Evolutionary conservation across 495 filamentous ascomycete genomes (phyloP), one percentile per base, ranked within the genome.

Genomic region (Xylaria bambusicola): DNA sequence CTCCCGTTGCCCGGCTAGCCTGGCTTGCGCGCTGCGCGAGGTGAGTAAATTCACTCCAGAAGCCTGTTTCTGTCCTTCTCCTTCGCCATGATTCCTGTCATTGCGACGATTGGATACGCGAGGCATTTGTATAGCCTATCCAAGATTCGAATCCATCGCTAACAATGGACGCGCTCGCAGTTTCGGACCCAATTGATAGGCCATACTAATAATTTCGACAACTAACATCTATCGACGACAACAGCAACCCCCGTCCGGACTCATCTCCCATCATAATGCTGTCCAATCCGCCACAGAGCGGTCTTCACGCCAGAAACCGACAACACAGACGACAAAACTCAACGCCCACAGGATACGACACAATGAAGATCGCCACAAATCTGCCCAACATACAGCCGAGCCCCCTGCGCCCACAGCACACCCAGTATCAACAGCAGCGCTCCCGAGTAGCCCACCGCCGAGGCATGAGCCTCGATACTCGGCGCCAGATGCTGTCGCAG

Each of bases 311-410:
- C 65, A 87, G 86, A 74, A 84, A 85, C 68, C 84, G 85, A 71
- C 85, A 84, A 78, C 91, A 96, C 76, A 85, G 90, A 70, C 89
- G 92, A 72, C 91, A 93, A 78, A 87, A 91, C 68, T 96, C 92
- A 66, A 94, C 90, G 67, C 91, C 92, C 57, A 83, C 84, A 58
- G 82, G 80, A 64, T 88, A 88, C 73, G 87, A 90, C 69, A 82
- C 82, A 52, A 77, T 80, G 57, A 87, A 88, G 80, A 82, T 85
- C 66, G 73, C 75, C 26, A 75, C 77, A 49, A 81, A 76, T 73
- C 79, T 88, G 66, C 80, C 83, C 62, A 80, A 79, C 60, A 81
- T 83, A 61, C 64, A 72, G 17, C 75, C 70, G 60, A 70, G 77
- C 67, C 6, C 44, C 7, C 24, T 51, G 36, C 46, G 26, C 1